Evolutionary conservation across 2,329 filamentous ascomycete genomes (phyloP), one percentile per base, ranked within the genome.

Genomic region (Diplodia seriata): DNA sequence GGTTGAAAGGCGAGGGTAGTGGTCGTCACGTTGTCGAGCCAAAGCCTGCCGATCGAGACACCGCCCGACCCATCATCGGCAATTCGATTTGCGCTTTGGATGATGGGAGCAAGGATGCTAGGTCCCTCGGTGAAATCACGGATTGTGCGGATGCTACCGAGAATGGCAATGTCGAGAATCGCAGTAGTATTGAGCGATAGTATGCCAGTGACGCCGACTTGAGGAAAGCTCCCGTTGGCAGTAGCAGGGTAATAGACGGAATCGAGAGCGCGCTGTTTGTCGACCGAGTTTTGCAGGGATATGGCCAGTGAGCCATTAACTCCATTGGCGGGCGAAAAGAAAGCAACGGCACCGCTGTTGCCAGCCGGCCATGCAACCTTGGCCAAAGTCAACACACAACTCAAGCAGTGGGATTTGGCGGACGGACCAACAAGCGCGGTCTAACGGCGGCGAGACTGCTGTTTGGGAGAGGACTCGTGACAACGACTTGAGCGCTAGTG

Each of bases 121-220:
- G 83, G 82, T 0, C 87, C 87, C 74, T 90, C 87, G 1, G 84
- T 84, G 70, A 86, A 89, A 71, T 90, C 87, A 49, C 88, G 83
- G 70, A 90, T 88, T 0, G 84, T 87, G 11, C 87, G 81, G 38
- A 90, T 84, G 73, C 87, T 89, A 1, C 88, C 88, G 8, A 90
- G 74, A 9, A 90, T 87, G 0, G 87, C 80, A 0, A 88, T 72
- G 0, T 83, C 83, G 18, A 90, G 78, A 1, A 79, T 75, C 0
- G 87, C 86, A 0, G 87, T 87, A 4, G 82, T 79, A 72, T 89
- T 89, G 73, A 90, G 85, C 1, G 81, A 80, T 8, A 90, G 69
- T 2, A 82, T 73, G 0, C 86, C 85, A 7, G 81, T 81, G 0
- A 90, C 80, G 2, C 87, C 87, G 4, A 88, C 84, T 5, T 77